Base-by-base conservation (phyloP, 208 protist species). In the Trypanosoma avium region DNA sequence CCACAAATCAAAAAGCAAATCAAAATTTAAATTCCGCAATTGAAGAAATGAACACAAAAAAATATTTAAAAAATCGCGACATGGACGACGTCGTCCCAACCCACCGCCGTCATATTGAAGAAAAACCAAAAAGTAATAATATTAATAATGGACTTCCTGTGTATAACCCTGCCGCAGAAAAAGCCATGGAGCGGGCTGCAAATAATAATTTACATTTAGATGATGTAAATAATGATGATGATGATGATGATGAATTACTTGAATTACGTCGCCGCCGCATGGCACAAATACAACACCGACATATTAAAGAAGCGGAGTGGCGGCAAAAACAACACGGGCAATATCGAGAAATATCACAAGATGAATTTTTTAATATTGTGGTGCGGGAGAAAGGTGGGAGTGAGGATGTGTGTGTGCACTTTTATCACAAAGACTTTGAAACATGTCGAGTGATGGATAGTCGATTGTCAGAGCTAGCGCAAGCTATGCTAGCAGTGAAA, bases 391-490 rank as follows among this genome's bases (percentile, higher is more conserved):
- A 97, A 45, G 96, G 94, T 9, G 82, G 84, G 1, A 97, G 84
- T 26, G 78, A 95, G 24, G 75, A 88, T 50, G 80, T 82, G 12
- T 92, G 89, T 40, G 82, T 93, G 40, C 94, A 98, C 77, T 98
- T 99, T 64, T 98, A 88, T 61, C 95, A 98, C 78, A 88, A 91
- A 30, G 93, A 98, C 59, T 99, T 99, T 72, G 84, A 95, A 60
- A 79, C 92, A 5, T 99, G 97, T 79, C 95, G 97, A 65, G 86
- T 98, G 52, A 79, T 99, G 47, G 96, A 99, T 78, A 81, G 89
- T 35, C 92, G 94, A 29, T 76, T 98, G n/a, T 79, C 77, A 6
- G 85, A 90, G 47, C 65, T 99, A 5, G 69, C 93, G 19, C 75
- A 80, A 48, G 53, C 64, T 53, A 74, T 98, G 64, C 35, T 97